Percentiles rank a stretch among this genome's conserved stretches.
These are phyloP conservation scores for Oenanthe javanica DNA, from an alignment of 140 eudicot species.

Conservation along the genomic window DNA sequence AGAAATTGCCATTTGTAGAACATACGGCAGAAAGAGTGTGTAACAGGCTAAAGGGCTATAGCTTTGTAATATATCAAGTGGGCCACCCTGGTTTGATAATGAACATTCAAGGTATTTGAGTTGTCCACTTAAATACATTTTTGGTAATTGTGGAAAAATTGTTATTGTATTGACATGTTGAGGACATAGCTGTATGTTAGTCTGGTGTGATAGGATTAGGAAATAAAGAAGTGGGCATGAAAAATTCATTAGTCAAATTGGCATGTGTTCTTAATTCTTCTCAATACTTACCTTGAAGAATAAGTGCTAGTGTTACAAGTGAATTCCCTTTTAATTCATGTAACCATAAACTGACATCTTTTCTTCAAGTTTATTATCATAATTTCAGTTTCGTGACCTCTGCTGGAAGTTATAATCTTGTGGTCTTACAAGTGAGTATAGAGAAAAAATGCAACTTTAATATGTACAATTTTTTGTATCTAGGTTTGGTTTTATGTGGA, in stretches of 20 bases:
- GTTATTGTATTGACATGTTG: neutral
- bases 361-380: neutral
- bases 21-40: neutral
- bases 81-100: neutral
- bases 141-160: neutral
- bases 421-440: neutral
- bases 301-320: neutral
- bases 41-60: neutral
- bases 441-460: neutral
- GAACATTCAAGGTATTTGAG: neutral
- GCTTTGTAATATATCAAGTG: neutral
- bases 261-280: neutral
- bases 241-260: neutral
- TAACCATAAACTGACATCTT: neutral
- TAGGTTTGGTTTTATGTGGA: neutral
- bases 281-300: neutral
- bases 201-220: neutral
- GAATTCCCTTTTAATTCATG: neutral
- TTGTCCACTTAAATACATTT: neutral
- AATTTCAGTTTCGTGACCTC: neutral
- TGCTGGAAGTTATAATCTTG: neutral
- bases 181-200: neutral
- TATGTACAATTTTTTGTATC: no score
- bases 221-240: neutral
- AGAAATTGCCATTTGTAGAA: neutral